Evolutionary conservation across 768 basidiomycete species (phyloP).

Genomic region (Phaffia australis): DNA sequence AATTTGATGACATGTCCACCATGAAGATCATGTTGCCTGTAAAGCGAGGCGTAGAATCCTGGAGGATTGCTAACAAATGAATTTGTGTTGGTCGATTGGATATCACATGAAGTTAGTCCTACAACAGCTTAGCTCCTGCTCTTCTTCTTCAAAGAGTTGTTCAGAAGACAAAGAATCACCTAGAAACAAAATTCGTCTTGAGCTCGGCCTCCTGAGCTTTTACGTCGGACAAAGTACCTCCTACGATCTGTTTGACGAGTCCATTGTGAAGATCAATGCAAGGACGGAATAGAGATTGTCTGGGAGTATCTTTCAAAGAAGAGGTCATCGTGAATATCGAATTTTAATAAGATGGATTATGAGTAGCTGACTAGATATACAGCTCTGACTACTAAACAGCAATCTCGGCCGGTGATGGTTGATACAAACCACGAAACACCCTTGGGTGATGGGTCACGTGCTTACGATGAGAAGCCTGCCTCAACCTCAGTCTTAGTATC

Average conservation of each 20-base stretch:
- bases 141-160: neutral
- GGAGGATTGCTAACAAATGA: constrained; percentile 54
- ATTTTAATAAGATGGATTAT: too few relatives aligned
- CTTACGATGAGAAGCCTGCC: too few relatives aligned
- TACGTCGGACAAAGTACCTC: constrained; percentile 67
- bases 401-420: too few relatives aligned
- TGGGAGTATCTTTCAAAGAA: neutral
- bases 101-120: neutral
- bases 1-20: constrained; percentile 97
- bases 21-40: constrained; percentile 53
- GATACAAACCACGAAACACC: too few relatives aligned
- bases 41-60: constrained; percentile 66
- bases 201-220: constrained; percentile 90
- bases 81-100: too few relatives aligned
- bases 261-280: constrained; percentile 96
- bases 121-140: neutral
- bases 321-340: too few relatives aligned
- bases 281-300: constrained; percentile 55
- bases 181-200: constrained; percentile 83
- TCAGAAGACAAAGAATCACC: constrained; percentile 44
- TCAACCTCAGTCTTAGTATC: too few relatives aligned
- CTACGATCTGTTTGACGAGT: constrained; percentile 95
- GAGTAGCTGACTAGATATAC: too few relatives aligned
- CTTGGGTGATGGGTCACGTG: too few relatives aligned
- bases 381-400: too few relatives aligned